Evolutionary conservation across 108 stramenopile genomes (phyloP), one percentile per base, ranked within the genome.

Genomic region (Discostella stelligeroides): DNA sequence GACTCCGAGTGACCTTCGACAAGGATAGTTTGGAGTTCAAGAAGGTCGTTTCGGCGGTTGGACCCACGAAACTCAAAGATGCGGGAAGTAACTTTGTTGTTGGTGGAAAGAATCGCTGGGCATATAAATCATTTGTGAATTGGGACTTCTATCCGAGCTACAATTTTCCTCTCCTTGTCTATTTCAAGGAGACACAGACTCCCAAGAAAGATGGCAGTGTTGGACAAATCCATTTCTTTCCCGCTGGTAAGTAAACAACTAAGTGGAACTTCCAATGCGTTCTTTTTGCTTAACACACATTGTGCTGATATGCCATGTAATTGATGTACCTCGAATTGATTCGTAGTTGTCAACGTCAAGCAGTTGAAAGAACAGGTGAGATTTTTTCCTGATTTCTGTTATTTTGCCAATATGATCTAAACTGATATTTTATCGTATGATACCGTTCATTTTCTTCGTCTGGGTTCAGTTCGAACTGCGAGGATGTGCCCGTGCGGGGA

Each of bases 151-250:
- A 89, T 56, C 92, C 92, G 9, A 63, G 66, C 24, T 75, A 60
- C 2, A 60, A 85, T 24, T 70, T 85, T 29, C 92, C 92, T 7
- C 85, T 93, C 48, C 59, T 90, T 56, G 89, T 90, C 7, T 93
- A 93, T 75, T 93, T 93, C 69, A 90, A 90, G 63, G 92, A 93
- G 55, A 87, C 83, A 13, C 86, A 90, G 60, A 93, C 92, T 4
- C 82, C 83, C 11, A 57, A 73, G 23, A 81, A 62, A 23, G 84
- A 83, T 28, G 87, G 86, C 79, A 83, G 76, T 59, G 86, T 53
- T 58, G 76, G 71, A 18, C 68, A 70, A 34, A 55, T 87, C 13
- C 90, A 91, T 68, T 91, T 88, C 75, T 91, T 88, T 46, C 87
- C 90, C 20, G 87, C 87, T 25, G 54, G 54, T 55, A 29, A 14